Evolutionary conservation across 176 grass and related monocot genomes (phyloP), one percentile per base, ranked within the genome.

Genomic region (Aegilops tauschii): DNA sequence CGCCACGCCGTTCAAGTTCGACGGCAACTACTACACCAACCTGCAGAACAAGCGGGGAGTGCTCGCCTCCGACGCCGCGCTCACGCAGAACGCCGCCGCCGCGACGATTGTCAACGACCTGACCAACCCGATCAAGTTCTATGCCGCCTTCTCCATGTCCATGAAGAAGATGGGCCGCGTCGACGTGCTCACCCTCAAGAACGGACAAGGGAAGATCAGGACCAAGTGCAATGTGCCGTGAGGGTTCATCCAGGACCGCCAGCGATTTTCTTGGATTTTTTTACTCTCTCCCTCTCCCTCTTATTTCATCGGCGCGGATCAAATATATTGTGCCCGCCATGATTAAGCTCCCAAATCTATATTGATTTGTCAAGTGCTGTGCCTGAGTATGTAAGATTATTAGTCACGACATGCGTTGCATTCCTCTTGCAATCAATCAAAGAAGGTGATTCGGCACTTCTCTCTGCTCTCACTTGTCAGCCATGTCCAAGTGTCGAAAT

Each of bases 151-250:
- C 80, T 67, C 78, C 73, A 77, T 84, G 66, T 94, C 92, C 32
- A 91, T 94, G 85, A 88, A 83, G 75, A 91, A 89, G 89, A 94
- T 94, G 92, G 92, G 92, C 0, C 86, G 85, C 63, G 59, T 94
- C 36, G 87, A 83, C 16, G 92, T 89, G 80, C 92, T 94, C 64
- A 91, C 92, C 3, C 56, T 80, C 1, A 68, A 20, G 14, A 88
- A 64, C 2, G 89, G 89, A 0, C 50, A 94, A 76, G 92, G 92
- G 0, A 63, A 94, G 80, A 91, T 94, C 79, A 86, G 92, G 86
- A 89, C 80, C 80, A 83, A 87, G 80, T 94, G 92, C 54, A 80
- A 69, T 34, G 62, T 78, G 61, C 87, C 90, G 17, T 91, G 90
- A 91, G 13, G 45, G 17, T 28, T 36, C 52, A 32, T n/a, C 31